A percentile compares a stretch with the other conserved stretches of the same genome.
These are phyloP conservation scores for Penicillium sp. DNA, from an alignment of 2,329 filamentous ascomycete genomes.

Conservation along the genomic window DNA sequence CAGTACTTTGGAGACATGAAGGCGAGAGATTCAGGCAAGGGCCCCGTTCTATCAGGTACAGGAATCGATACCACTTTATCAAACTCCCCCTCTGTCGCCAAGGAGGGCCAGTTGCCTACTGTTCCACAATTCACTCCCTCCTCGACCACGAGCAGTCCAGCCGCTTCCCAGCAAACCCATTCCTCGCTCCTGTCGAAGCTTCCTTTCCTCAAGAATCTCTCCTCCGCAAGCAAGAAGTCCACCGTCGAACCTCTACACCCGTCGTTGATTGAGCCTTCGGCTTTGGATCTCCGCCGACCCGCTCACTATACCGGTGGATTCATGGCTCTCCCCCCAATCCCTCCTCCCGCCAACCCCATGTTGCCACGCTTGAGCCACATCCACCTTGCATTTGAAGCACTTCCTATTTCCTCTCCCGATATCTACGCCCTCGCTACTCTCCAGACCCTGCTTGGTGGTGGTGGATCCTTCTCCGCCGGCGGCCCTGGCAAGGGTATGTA, in stretches of 20 bases:
- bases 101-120: constrained; percentile 40
- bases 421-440: constrained; percentile 96
- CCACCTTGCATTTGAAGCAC: constrained; percentile 91
- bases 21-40: constrained; percentile 54
- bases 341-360: constrained; percentile 75
- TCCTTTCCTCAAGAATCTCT: constrained; percentile 87
- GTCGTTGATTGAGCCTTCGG: constrained; percentile 47
- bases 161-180: constrained; percentile 49
- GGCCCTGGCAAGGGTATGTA: constrained; percentile 99
- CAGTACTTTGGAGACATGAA: constrained; percentile 93
- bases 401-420: constrained; percentile 85
- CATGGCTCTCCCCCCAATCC: constrained; percentile 78
- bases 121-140: constrained; percentile 48
- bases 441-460: constrained; percentile 92
- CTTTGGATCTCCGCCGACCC: constrained; percentile 63
- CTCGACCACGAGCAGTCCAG: constrained; percentile 40
- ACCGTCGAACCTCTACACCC: constrained; percentile 59
- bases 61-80: constrained; percentile 60
- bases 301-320: constrained; percentile 94
- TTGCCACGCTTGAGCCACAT: constrained; percentile 86
- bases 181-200: constrained; percentile 77
- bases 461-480: constrained; percentile 94
- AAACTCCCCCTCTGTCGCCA: constrained; percentile 30
- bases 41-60: constrained; percentile 56
- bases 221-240: constrained; percentile 65